Evolutionary conservation across 768 basidiomycete genomes (phyloP), one percentile per base, ranked within the genome.

Genomic region (Imleria badia): DNA sequence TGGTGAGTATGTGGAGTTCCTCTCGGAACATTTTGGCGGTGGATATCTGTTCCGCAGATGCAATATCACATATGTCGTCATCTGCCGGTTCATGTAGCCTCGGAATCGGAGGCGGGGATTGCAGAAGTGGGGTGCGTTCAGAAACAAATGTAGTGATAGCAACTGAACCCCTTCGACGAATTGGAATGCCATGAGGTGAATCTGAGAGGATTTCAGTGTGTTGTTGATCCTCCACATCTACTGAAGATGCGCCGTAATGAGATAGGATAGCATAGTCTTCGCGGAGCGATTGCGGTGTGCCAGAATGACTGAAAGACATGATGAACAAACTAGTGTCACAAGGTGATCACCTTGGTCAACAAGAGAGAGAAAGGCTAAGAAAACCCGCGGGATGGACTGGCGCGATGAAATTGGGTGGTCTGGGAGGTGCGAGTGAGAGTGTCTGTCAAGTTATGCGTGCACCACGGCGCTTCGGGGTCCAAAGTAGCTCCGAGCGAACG

Each of bases 201-300:
- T 61, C 48, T 49, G 60, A 50, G 41, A 20, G 22, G 5, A 20
- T 13, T 23, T 58, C 63, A 1, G 40, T 11, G 22, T 42, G 45
- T 10, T 38, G 59, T 15, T 45, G 44, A 29, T 56, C 53, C 23
- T 38, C 46, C 6, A 3, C 34, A 3, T 63, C 58, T 39, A 52
- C 17, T 31, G 68, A 65, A 41, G 68, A 55, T 19, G 73, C 73
- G 6, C 76, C 75, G 61, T 76, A 81, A 10, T 77, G 77, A 29
- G 84, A 81, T 11, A 88, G 70, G 34, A 86, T 73, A 8, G 83
- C 84, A 58, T 86, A 84, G 71, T 87, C 86, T 3, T 86, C 81
- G 13, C 82, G 83, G 19, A 87, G 68, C 2, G 85, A 86, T 10
- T 56, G 65, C 2, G 66, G 63, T 12, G 60, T 51, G 33, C 54